phyloP scores from a whole-genome alignment of 345 rosid species.

The Lenwebbia sp. region DNA sequence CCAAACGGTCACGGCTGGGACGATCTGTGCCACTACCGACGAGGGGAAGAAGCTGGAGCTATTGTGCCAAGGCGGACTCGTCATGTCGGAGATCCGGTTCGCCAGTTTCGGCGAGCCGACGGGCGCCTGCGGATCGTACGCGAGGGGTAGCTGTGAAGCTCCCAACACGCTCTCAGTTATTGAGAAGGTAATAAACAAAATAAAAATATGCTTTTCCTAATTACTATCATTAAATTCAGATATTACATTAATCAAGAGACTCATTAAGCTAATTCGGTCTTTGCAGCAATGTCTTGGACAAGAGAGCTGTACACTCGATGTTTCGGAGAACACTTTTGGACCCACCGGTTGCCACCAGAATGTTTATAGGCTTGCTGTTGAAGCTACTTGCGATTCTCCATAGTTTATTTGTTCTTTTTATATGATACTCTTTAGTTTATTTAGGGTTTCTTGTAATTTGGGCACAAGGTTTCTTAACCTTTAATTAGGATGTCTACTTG shows the following conservation, averaged over 20 bases:
- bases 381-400: conserved; percentile 10
- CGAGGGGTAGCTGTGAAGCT: conserved; percentile 2
- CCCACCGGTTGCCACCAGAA: conserved; percentile 2
- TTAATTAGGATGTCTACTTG: background rate
- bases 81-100: conserved; percentile 15
- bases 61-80: conserved; percentile 17
- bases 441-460: background rate
- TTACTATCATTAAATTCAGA: background rate
- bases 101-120: conserved; percentile 33
- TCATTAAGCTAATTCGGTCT: background rate
- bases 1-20: conserved; percentile 16
- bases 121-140: conserved; percentile 18
- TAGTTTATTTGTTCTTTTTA: background rate
- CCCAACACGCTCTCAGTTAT: background rate
- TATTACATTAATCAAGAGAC: background rate
- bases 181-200: background rate
- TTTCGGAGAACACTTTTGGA: conserved; percentile 15
- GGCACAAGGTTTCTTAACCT: background rate
- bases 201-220: background rate
- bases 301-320: conserved; percentile 6
- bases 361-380: conserved; percentile 12
- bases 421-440: background rate
- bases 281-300: conserved; percentile 18
- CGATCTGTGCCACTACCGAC: conserved; percentile 14
- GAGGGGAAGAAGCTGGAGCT: conserved; percentile 17